These are phyloP conservation scores for Phoma sp. DNA, from an alignment of 2,329 filamentous ascomycete genomes.

Conservation along the genomic window DNA sequence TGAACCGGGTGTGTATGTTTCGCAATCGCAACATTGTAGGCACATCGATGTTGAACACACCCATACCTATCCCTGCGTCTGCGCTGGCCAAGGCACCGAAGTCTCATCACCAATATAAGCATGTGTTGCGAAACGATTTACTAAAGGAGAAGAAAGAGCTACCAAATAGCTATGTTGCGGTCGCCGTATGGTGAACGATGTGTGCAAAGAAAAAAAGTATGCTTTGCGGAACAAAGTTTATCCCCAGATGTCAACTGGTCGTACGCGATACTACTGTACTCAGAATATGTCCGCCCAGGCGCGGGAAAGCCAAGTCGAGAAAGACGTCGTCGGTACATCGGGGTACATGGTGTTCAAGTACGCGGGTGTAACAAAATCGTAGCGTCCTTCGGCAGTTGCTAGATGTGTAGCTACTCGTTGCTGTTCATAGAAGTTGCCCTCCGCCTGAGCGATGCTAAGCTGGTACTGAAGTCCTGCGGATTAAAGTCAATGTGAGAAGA, in stretches of 20 bases:
- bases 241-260: background rate
- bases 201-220: background rate
- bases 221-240: background rate
- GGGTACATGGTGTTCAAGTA: conserved; percentile 63
- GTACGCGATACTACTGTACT: background rate
- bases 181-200: background rate
- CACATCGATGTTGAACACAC: background rate
- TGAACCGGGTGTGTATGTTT: background rate
- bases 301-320: conserved; percentile 49
- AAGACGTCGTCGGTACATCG: conserved; percentile 44
- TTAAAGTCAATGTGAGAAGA: background rate
- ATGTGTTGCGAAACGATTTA: background rate
- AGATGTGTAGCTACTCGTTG: conserved; percentile 64
- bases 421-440: conserved; percentile 43
- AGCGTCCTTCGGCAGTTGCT: conserved; percentile 71
- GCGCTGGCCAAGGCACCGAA: background rate
- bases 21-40: background rate
- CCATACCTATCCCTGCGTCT: no score
- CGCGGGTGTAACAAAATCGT: conserved; percentile 64
- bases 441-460: conserved; percentile 51
- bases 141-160: background rate
- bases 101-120: background rate
- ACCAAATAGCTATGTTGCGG: background rate
- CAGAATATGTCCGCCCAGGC: conserved; percentile 45
- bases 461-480: conserved; percentile 53